phyloP scores from a whole-genome alignment of 2,329 filamentous ascomycete genomes.

The Ophiognomonia clavigignenti-juglandacearum region DNA sequence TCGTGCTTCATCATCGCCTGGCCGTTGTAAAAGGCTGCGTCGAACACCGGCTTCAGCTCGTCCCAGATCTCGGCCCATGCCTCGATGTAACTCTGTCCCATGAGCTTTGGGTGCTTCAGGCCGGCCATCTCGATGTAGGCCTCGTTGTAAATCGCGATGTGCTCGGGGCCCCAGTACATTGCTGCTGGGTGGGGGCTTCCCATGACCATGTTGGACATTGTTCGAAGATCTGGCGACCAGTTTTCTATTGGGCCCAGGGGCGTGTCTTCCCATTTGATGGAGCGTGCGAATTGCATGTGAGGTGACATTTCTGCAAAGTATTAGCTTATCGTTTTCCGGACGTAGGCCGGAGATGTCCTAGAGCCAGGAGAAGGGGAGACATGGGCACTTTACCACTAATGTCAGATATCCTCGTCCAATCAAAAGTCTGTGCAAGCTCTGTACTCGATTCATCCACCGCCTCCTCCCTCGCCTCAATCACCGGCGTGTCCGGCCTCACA shows the following conservation, averaged over 20 bases:
- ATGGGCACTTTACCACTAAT: neutral
- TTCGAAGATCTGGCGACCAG: constrained; percentile 67
- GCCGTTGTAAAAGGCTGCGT: constrained; percentile 61
- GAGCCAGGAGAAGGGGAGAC: neutral
- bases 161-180: constrained; percentile 68
- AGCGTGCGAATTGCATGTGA: constrained; percentile 70
- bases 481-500: constrained; percentile 18
- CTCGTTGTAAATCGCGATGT: constrained; percentile 67
- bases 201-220: constrained; percentile 81
- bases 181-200: constrained; percentile 68
- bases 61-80: constrained; percentile 74
- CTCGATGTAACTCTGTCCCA: constrained; percentile 66
- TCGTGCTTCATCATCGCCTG: constrained; percentile 84
- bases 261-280: constrained; percentile 68
- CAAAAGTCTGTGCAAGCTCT: constrained; percentile 49
- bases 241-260: constrained; percentile 69
- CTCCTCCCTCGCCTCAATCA: constrained; percentile 7
- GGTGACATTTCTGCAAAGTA: constrained; percentile 45
- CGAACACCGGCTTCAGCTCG: constrained; percentile 63
- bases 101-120: constrained; percentile 66
- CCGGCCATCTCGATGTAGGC: constrained; percentile 60
- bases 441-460: neutral
- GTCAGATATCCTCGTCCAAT: constrained; percentile 68
- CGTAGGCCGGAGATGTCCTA: constrained; percentile 36
- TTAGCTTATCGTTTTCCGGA: constrained; percentile 24